A percentile compares a stretch with the other conserved stretches of the same genome.
Conservation (phyloP, 75 land plant genomes). For the Pinus tabuliformis region DNA sequence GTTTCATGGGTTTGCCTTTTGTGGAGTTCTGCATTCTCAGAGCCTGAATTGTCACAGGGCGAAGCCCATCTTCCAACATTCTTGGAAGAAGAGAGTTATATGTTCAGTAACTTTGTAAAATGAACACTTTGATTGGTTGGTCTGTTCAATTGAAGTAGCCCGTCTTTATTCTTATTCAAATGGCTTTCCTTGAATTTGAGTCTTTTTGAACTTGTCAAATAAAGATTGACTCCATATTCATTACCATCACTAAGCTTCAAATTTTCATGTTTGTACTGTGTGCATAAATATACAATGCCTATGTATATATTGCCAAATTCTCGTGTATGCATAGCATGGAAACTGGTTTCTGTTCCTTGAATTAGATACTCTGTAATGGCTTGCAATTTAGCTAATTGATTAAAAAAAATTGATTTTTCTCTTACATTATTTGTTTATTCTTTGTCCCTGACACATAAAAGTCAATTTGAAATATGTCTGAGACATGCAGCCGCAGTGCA, state of each 20-base stretch:
- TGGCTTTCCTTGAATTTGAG: background rate
- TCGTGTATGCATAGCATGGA: background rate
- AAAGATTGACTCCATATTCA: background rate
- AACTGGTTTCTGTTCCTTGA: background rate
- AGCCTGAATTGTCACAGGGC: too few species aligned
- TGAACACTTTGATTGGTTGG: too few species aligned
- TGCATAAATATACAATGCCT: background rate
- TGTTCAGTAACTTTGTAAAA: too few species aligned
- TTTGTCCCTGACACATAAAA: background rate
- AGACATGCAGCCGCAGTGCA: slow-evolving; percentile 61
- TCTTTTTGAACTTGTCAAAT: background rate
- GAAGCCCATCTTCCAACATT: too few species aligned
- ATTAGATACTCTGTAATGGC: background rate
- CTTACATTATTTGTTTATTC: background rate
- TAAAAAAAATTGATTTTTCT: background rate
- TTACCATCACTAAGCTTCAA: background rate
- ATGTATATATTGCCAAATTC: background rate
- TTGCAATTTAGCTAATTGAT: background rate
- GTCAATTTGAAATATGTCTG: background rate
- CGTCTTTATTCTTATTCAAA: background rate
- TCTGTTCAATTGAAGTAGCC: too few species aligned
- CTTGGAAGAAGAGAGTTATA: too few species aligned
- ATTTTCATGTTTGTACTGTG: too few species aligned
- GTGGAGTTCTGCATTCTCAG: too few species aligned
- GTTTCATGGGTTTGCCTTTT: too few species aligned